Percentiles rank a stretch among this genome's conserved stretches.
These are phyloP conservation scores for Hypoxylon sp. DNA, from an alignment of 2,329 filamentous ascomycete species.

Conservation along the genomic window DNA sequence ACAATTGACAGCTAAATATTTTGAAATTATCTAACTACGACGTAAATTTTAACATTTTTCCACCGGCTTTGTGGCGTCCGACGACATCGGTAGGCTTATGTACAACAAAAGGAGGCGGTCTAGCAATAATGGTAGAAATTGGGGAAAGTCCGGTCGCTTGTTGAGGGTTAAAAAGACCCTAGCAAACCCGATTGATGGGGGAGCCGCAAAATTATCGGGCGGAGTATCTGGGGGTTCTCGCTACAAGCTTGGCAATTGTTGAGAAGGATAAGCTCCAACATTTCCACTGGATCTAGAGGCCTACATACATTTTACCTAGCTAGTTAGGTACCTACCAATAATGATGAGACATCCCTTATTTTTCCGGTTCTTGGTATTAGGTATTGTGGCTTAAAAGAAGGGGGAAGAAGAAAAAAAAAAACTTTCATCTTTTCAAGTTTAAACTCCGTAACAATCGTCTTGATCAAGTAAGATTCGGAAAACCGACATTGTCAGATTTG, in stretches of 20 bases:
- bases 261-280: slow-evolving; percentile 41
- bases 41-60: not conserved
- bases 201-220: slow-evolving; percentile 38
- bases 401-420: not conserved
- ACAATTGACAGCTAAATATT: not conserved
- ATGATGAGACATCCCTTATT: slow-evolving; percentile 16
- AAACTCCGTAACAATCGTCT: slow-evolving; percentile 20
- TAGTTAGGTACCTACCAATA: not conserved
- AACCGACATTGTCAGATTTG: slow-evolving; percentile 8
- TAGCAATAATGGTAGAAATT: slow-evolving; percentile 30
- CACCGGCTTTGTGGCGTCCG: not conserved
- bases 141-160: slow-evolving; percentile 51
- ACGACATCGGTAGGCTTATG: not conserved
- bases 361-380: slow-evolving; percentile 11
- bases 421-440: slow-evolving; percentile 8
- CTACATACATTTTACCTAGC: no score
- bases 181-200: slow-evolving; percentile 40
- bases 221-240: slow-evolving; percentile 34
- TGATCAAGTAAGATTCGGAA: slow-evolving; percentile 9
- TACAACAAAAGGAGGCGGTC: not conserved
- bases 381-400: slow-evolving; percentile 9
- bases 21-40: not conserved
- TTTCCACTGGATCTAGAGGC: slow-evolving; percentile 23
- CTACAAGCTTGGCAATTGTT: slow-evolving; percentile 45
- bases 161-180: slow-evolving; percentile 43